These are phyloP conservation scores for Stachybotrys echinatus DNA, from an alignment of 2,329 filamentous ascomycete genomes.

Conservation along the genomic window DNA sequence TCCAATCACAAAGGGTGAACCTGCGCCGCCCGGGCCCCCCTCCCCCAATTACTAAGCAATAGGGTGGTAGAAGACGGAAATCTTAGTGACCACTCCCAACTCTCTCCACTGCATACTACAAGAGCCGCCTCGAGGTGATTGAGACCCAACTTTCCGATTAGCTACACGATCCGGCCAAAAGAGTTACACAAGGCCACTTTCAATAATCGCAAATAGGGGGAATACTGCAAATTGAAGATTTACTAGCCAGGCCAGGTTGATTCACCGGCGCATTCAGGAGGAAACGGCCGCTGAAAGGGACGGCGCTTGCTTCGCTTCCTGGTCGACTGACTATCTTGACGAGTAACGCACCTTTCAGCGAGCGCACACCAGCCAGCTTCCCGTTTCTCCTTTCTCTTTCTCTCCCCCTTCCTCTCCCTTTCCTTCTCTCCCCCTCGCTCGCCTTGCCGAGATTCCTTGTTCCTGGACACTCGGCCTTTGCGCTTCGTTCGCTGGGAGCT, in stretches of 20 bases:
- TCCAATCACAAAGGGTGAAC: too few species aligned
- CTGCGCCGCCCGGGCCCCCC: too few species aligned
- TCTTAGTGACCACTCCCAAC: slow-evolving; percentile 5
- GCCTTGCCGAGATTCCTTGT: too few species aligned
- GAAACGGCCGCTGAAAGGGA: too few species aligned
- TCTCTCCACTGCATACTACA: slow-evolving; percentile 10
- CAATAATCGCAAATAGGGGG: background rate
- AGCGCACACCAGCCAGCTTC: too few species aligned
- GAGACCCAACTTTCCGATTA: background rate
- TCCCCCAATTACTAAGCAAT: slow-evolving; percentile 10
- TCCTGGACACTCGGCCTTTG: too few species aligned
- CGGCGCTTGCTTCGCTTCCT: background rate
- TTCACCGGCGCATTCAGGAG: background rate
- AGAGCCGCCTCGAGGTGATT: background rate
- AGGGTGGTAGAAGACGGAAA: slow-evolving; percentile 5
- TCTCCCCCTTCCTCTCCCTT: too few species aligned
- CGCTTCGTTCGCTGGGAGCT: too few species aligned
- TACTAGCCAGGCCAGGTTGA: background rate
- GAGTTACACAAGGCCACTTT: background rate
- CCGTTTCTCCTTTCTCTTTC: too few species aligned
- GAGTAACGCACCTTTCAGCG: too few species aligned
- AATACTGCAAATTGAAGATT: background rate
- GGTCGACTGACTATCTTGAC: too few species aligned
- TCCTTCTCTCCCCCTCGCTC: too few species aligned
- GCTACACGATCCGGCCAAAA: background rate